Conservation (phyloP, 106 monocot species). For the Xerophyta viscosa region DNA sequence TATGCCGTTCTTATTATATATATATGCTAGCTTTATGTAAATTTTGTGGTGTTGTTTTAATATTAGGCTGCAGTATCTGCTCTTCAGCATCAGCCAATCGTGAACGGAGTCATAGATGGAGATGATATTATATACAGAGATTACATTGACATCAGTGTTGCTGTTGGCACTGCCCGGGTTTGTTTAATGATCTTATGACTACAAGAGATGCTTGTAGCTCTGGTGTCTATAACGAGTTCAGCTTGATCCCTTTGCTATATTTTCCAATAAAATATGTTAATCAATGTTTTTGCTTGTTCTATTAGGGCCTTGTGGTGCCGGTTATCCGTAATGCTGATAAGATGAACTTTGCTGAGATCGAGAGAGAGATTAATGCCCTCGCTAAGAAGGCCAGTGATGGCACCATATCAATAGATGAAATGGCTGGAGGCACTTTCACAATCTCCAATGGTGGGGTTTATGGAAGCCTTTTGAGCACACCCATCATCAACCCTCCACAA, state of each 20-base stretch:
- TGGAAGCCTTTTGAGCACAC: constrained; percentile 85
- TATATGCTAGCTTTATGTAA: background rate
- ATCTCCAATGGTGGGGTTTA: constrained; percentile 96
- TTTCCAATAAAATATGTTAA: too few species aligned
- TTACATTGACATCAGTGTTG: constrained; percentile 81
- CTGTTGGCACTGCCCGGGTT: constrained; percentile 92
- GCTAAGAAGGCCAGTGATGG: constrained; percentile 67
- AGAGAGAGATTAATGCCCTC: constrained; percentile 74
- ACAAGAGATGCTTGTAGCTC: too few species aligned
- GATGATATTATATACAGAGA: constrained; percentile 94
- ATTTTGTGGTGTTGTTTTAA: too few species aligned
- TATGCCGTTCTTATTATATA: background rate
- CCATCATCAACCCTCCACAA: constrained; percentile 95
- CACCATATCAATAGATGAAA: constrained; percentile 87
- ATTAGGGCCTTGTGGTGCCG: constrained; percentile 96
- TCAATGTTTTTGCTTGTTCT: too few species aligned
- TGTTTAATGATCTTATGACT: constrained; percentile 2
- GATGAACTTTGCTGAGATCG: constrained; percentile 85
- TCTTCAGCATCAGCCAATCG: constrained; percentile 84
- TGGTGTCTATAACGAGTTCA: too few species aligned
- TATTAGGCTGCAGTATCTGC: constrained; percentile 91
- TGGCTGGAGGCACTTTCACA: constrained; percentile 95
- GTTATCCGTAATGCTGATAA: constrained; percentile 76
- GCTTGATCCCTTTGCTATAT: too few species aligned
- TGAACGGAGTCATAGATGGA: constrained; percentile 91